Evolutionary conservation across 257 asterid species (phyloP).

Genomic region (Lycium ferocissimum): DNA sequence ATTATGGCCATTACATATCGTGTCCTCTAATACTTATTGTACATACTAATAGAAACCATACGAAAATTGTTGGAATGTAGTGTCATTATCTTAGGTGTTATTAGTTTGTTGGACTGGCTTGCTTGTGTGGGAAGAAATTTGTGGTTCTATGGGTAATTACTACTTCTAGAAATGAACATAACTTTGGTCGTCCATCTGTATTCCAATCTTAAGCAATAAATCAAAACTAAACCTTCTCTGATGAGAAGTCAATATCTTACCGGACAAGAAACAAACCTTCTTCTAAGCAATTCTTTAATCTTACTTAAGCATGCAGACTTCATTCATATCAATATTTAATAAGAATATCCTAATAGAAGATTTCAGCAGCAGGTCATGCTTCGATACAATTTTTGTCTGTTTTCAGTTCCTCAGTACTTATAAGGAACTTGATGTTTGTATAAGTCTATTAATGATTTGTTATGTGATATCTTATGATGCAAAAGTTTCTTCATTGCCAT

Average conservation of each 20-base stretch:
- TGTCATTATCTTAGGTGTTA: slow-evolving; percentile 1
- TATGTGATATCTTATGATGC: slow-evolving; percentile 32
- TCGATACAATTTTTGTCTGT: neutral
- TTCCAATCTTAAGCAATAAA: neutral
- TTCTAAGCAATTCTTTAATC: neutral
- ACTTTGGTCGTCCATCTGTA: neutral
- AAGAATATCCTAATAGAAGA: neutral
- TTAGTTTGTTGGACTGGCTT: neutral
- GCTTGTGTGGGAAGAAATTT: neutral
- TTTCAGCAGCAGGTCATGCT: neutral
- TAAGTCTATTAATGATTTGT: neutral
- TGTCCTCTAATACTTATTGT: neutral
- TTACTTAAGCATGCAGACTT: neutral
- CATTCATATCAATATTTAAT: slow-evolving; percentile 10
- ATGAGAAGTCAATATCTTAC: neutral
- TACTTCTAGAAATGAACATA: slow-evolving; percentile 1
- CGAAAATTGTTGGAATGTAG: neutral
- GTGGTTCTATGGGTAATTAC: neutral
- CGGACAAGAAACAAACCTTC: neutral
- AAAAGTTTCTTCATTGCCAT: slow-evolving; percentile 37
- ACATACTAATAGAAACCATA: neutral
- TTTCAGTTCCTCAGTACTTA: neutral
- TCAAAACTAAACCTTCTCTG: neutral
- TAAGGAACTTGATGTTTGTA: neutral
- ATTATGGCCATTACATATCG: neutral